phyloP scores from a whole-genome alignment of 176 grass and related monocot genomes.

The Rhipidocladum racemiflorum region DNA sequence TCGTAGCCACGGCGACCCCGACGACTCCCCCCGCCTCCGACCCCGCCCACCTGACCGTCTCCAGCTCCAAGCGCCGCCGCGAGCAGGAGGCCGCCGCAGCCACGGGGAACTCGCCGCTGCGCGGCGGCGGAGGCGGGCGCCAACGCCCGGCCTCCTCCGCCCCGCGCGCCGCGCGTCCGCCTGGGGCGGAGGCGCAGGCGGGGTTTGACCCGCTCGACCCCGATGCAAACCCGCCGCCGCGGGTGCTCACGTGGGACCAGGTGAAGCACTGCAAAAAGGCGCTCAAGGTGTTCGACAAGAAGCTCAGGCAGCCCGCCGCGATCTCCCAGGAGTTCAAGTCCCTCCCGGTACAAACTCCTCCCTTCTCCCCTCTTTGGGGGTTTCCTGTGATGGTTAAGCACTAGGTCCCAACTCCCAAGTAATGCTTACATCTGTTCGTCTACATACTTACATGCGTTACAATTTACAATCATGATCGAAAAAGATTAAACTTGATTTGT shows the following conservation, averaged over 20 bases:
- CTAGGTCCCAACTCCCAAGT: background rate
- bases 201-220: slow-evolving; percentile 25
- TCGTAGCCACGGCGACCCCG: slow-evolving; percentile 33
- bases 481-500: background rate
- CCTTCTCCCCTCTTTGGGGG: background rate
- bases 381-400: background rate
- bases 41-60: background rate
- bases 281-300: slow-evolving; percentile 52
- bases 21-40: slow-evolving; percentile 42
- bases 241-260: slow-evolving; percentile 8
- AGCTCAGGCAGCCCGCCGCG: slow-evolving; percentile 28
- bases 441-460: background rate
- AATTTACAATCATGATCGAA: background rate
- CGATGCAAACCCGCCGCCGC: background rate
- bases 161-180: background rate
- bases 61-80: slow-evolving; percentile 36
- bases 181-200: too few species aligned
- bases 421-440: background rate
- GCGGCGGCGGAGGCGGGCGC: background rate
- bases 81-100: background rate
- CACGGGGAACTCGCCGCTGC: slow-evolving; percentile 4
- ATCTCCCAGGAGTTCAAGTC: slow-evolving; percentile 44
- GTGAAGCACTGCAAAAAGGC: slow-evolving; percentile 47
- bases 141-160: background rate
- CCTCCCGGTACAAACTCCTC: slow-evolving; percentile 44